Conservation (phyloP, 495 filamentous ascomycete species). For the Halenospora varia region DNA sequence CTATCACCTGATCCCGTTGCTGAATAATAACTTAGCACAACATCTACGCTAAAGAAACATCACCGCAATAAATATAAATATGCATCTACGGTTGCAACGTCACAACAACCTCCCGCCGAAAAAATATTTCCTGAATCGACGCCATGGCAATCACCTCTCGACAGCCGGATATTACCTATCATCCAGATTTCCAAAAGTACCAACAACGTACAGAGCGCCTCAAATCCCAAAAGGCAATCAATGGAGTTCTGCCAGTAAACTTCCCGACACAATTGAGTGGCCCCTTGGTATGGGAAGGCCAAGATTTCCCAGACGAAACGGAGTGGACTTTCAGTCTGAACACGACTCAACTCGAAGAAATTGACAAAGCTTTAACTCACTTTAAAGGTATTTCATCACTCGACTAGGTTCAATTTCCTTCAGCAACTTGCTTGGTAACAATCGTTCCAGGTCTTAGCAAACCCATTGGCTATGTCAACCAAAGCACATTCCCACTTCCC, state of each 20-base stretch:
- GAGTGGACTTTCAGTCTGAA: slow-evolving; percentile 50
- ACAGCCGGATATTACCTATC: slow-evolving; percentile 56
- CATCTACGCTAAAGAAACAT: too few relatives aligned
- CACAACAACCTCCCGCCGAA: too few relatives aligned
- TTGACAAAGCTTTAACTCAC: slow-evolving; percentile 48
- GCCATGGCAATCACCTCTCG: background rate
- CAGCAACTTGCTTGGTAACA: too few relatives aligned
- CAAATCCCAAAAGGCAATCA: slow-evolving; percentile 37
- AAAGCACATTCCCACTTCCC: slow-evolving; percentile 55
- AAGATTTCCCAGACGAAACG: slow-evolving; percentile 41
- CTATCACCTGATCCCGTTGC: too few relatives aligned
- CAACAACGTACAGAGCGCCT: slow-evolving; percentile 44
- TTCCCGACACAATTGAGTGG: slow-evolving; percentile 47
- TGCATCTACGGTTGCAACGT: too few relatives aligned
- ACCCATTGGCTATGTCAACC: slow-evolving; percentile 43
- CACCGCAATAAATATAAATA: too few relatives aligned
- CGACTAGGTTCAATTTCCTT: too few relatives aligned
- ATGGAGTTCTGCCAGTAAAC: slow-evolving; percentile 41
- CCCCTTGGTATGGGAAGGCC: slow-evolving; percentile 55
- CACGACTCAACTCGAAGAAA: slow-evolving; percentile 46
- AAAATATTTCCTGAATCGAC: background rate
- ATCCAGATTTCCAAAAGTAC: slow-evolving; percentile 53
- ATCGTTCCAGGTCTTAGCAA: slow-evolving; percentile 34
- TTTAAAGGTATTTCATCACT: slow-evolving; percentile 44
- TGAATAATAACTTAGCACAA: too few relatives aligned